phyloP scores from a whole-genome alignment of 2,329 filamentous ascomycete genomes.

The Colletotrichum simmondsii region DNA sequence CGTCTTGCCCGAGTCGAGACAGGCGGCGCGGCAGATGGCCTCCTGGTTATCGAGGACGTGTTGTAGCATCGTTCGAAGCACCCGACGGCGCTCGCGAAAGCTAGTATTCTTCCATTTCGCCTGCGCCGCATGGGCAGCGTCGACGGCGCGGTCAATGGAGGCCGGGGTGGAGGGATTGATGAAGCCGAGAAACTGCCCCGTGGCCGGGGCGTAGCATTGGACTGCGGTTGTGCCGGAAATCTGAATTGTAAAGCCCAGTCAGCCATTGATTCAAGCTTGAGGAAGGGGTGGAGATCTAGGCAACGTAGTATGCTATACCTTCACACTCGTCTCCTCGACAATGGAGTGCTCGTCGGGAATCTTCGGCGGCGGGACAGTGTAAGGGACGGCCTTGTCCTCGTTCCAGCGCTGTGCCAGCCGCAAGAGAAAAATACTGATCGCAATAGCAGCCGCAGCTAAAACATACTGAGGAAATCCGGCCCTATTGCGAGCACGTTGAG shows the following conservation, averaged over 20 bases:
- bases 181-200: slow-evolving; percentile 82
- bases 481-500: not conserved
- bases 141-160: slow-evolving; percentile 83
- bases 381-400: slow-evolving; percentile 61
- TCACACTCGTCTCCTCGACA: slow-evolving; percentile 70
- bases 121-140: slow-evolving; percentile 80
- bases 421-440: slow-evolving; percentile 44
- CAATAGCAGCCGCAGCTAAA: slow-evolving; percentile 43
- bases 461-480: slow-evolving; percentile 40
- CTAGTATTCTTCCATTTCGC: slow-evolving; percentile 80
- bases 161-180: slow-evolving; percentile 81
- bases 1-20: slow-evolving; percentile 95
- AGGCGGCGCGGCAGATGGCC: slow-evolving; percentile 84
- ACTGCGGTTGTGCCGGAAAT: slow-evolving; percentile 74
- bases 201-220: slow-evolving; percentile 90
- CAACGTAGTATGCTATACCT: slow-evolving; percentile 49
- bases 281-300: not conserved
- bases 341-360: slow-evolving; percentile 66
- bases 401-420: slow-evolving; percentile 42
- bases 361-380: slow-evolving; percentile 71
- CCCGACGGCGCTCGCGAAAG: slow-evolving; percentile 80
- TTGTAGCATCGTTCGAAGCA: slow-evolving; percentile 83
- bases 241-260: slow-evolving; percentile 43
- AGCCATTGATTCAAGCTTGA: not conserved
- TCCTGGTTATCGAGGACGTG: slow-evolving; percentile 91